phyloP scores from a whole-genome alignment of 441 rosid genomes.

The Macaranga tanarius region DNA sequence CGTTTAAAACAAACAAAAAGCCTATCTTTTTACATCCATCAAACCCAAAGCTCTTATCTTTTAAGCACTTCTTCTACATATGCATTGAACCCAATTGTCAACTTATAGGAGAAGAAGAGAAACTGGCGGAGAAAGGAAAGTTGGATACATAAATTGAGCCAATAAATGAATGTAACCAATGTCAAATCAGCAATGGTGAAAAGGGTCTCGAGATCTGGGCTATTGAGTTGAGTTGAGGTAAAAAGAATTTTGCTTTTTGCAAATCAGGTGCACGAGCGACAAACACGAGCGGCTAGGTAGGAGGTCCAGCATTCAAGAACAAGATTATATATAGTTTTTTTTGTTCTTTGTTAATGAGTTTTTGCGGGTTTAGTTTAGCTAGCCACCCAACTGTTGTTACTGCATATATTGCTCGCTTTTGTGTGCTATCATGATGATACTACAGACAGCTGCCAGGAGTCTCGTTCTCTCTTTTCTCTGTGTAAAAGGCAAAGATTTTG shows the following conservation, averaged over 20 bases:
- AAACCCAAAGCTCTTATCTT: constrained; percentile 24
- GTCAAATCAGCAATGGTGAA: constrained; percentile 27
- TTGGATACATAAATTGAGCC: constrained; percentile 8
- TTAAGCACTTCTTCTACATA: constrained; percentile 18
- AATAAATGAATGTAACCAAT: constrained; percentile 26
- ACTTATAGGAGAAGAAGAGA: constrained; percentile 17
- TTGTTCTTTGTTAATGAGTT: too few relatives aligned
- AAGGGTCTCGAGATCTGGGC: constrained; percentile 44
- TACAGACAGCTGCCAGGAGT: constrained; percentile 7
- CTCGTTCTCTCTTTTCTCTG: constrained; percentile 12
- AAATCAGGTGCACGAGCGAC: constrained; percentile 44
- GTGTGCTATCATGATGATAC: constrained; percentile 9
- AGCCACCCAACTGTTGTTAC: constrained; percentile 16
- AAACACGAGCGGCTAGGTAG: constrained; percentile 40
- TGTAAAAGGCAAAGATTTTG: constrained; percentile 19
- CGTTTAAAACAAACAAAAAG: constrained; percentile 17
- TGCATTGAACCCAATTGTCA: constrained; percentile 30
- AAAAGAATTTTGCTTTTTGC: not conserved
- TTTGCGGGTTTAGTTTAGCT: constrained; percentile 2
- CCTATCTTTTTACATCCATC: not conserved
- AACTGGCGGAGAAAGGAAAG: constrained; percentile 58
- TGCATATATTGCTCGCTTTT: constrained; percentile 13
- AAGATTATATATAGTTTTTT: constrained; percentile 13
- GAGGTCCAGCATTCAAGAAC: constrained; percentile 36
- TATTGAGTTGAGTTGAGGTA: not conserved